phyloP scores from a whole-genome alignment of 1,139 yeast genomes.

The Saccharomycopsis hybrid region DNA sequence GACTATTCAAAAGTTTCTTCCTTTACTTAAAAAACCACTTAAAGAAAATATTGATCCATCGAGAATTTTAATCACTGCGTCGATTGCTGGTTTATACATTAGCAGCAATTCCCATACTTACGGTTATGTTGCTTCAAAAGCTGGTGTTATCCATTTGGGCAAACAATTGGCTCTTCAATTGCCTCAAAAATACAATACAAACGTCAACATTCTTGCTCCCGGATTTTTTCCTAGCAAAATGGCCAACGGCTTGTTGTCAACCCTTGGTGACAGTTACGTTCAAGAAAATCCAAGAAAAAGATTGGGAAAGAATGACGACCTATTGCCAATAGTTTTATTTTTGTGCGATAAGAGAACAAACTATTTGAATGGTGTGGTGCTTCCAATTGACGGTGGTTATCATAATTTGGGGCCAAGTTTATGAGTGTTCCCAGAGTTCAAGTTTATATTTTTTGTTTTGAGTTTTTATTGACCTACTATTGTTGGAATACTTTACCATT shows the following conservation, averaged over 20 bases:
- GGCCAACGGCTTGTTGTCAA: conserved; percentile 59
- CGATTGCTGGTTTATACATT: conserved; percentile 42
- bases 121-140: conserved; percentile 72
- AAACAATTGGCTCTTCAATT: conserved; percentile 56
- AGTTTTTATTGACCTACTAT: too few relatives aligned
- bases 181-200: conserved; percentile 55
- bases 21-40: conserved; percentile 43
- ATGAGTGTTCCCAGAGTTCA: too few relatives aligned
- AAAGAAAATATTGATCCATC: conserved; percentile 58
- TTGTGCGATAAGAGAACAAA: conserved; percentile 52
- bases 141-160: conserved; percentile 69
- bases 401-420: conserved; percentile 27
- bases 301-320: conserved; percentile 52
- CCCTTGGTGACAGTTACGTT: conserved; percentile 45
- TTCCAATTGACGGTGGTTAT: conserved; percentile 72
- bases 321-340: conserved; percentile 54
- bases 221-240: conserved; percentile 76
- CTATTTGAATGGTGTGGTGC: conserved; percentile 63
- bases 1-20: conserved; percentile 56
- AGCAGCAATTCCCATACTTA: conserved; percentile 56
- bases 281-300: conserved; percentile 56
- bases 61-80: conserved; percentile 62
- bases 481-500: too few relatives aligned
- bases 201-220: conserved; percentile 67
- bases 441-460: too few relatives aligned